Percentiles rank a stretch among this genome's conserved stretches.
phyloP scores from a whole-genome alignment of 2,329 filamentous ascomycete genomes.

The Colletotrichum kahawae region DNA sequence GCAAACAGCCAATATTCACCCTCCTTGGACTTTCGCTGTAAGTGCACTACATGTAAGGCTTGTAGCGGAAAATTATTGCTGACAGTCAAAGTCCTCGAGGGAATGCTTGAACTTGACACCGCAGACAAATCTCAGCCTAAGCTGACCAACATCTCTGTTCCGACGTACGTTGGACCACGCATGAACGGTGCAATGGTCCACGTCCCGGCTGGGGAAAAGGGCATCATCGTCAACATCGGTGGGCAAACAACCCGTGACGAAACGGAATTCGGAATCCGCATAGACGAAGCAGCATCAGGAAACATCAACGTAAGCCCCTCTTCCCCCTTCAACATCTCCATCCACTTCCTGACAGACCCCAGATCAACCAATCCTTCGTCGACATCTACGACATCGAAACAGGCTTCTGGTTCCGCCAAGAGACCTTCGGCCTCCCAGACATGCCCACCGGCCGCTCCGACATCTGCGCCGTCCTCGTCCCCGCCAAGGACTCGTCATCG shows the following conservation, averaged over 20 bases:
- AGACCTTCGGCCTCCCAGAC: slow-evolving; percentile 22
- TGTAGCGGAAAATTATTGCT: neutral
- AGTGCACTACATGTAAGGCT: neutral
- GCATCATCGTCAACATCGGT: slow-evolving; percentile 22
- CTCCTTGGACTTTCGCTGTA: slow-evolving; percentile 16
- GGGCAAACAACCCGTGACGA: slow-evolving; percentile 19
- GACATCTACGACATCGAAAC: slow-evolving; percentile 26
- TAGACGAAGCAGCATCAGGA: neutral
- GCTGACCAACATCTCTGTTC: slow-evolving; percentile 26
- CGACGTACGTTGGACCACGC: slow-evolving; percentile 22
- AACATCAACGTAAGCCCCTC: neutral
- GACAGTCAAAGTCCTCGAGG: slow-evolving; percentile 12
- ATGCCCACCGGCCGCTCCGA: slow-evolving; percentile 24
- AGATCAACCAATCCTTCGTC: slow-evolving; percentile 24
- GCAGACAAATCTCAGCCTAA: slow-evolving; percentile 2
- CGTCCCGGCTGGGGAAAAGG: slow-evolving; percentile 21
- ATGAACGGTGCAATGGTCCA: slow-evolving; percentile 27
- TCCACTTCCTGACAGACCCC: neutral
- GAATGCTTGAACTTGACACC: slow-evolving; percentile 24
- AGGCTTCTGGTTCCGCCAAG: slow-evolving; percentile 26
- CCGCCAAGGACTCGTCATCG: slow-evolving; percentile 22
- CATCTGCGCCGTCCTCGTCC: slow-evolving; percentile 23
- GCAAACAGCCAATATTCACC: slow-evolving; percentile 13
- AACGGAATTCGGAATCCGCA: slow-evolving; percentile 6
- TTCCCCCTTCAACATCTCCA: neutral